Evolutionary conservation across 192 early-diverging fungal genomes (phyloP), one percentile per base, ranked within the genome.

Genomic region (Backusella tuberculispora): DNA sequence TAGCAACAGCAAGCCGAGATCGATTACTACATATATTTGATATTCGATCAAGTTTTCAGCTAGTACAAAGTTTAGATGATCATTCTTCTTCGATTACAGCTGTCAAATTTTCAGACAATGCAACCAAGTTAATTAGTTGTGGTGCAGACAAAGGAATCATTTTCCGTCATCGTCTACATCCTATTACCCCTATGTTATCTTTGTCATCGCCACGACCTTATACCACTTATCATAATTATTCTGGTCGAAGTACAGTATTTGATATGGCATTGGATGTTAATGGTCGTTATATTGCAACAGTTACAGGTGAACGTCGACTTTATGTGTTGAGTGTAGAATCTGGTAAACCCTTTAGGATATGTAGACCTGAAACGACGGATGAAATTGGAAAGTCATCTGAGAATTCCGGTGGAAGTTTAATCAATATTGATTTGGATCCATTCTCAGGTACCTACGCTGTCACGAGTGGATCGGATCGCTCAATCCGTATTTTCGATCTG

Each of bases 61-160:
- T 95, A 13, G 80, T 93, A 8, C 91, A 94, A 64, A 95, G 93
- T 37, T 76, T 95, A 41, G 94, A 94, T 44, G 94, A 95, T 68
- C 94, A 95, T 69, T 93, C 94, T 50, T 93, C 93, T 1, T 93
- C 94, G 0, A 90, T 95, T 4, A 94, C 92, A 6, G 81, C 86
- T 24, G 87, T 95, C 45, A 83, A 83, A 64, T 95, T 95, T 74
- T 81, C 87, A 6, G 83, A 85, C 53, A 77, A 84, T 66, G 94
- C 92, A 15, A 81, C 78, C 21, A 87, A 84, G 29, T 81, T 95
- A 38, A 84, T 95, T 47, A 95, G 91, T 67, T 94, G 91, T 76
- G 92, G 87, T 9, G 93, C 93, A 9, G 94, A 95, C 74, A 95
- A 95, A 81, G 91, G 92, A 21, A 78, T 95, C 6, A 90, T 93